phyloP scores from a whole-genome alignment of 768 basidiomycete species.

The Leccinum disarticulatum region DNA sequence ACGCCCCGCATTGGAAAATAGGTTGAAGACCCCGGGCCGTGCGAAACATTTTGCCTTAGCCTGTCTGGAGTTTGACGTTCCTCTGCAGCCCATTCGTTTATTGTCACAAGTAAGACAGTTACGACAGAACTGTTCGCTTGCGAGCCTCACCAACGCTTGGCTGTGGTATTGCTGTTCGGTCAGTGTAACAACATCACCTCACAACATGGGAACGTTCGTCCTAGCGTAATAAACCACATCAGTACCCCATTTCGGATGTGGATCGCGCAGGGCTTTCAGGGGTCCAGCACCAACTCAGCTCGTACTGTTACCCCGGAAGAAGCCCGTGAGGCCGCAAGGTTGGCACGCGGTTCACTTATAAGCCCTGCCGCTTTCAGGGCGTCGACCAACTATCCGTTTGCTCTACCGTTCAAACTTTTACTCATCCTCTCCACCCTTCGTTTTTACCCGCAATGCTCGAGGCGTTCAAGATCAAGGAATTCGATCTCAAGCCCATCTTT shows the following conservation, averaged over 20 bases:
- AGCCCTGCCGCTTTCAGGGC: constrained; percentile 17
- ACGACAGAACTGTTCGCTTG: neutral
- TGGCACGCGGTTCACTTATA: constrained; percentile 30
- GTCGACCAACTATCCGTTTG: constrained; percentile 17
- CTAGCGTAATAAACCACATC: constrained; percentile 8
- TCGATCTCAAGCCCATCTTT: constrained; percentile 68
- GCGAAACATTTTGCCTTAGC: constrained; percentile 1
- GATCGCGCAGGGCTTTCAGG: constrained; percentile 18
- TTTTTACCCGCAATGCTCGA: constrained; percentile 48
- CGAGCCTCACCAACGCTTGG: neutral
- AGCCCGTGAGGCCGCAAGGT: constrained; percentile 24
- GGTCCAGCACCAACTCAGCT: constrained; percentile 15
- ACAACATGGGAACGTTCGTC: constrained; percentile 20
- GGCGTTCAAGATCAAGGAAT: constrained; percentile 79
- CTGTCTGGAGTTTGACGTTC: neutral
- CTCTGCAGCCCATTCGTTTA: neutral
- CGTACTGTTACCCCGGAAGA: constrained; percentile 29
- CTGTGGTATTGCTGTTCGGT: constrained; percentile 4
- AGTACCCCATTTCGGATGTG: constrained; percentile 3
- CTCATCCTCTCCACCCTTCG: neutral
- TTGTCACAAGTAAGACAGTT: neutral
- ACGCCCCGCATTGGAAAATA: no score
- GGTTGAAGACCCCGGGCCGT: constrained; percentile 3
- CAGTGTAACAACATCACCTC: constrained; percentile 3
- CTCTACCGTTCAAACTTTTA: constrained; percentile 10